phyloP scores from a whole-genome alignment of 257 asterid genomes.

The Scutellaria minor region DNA sequence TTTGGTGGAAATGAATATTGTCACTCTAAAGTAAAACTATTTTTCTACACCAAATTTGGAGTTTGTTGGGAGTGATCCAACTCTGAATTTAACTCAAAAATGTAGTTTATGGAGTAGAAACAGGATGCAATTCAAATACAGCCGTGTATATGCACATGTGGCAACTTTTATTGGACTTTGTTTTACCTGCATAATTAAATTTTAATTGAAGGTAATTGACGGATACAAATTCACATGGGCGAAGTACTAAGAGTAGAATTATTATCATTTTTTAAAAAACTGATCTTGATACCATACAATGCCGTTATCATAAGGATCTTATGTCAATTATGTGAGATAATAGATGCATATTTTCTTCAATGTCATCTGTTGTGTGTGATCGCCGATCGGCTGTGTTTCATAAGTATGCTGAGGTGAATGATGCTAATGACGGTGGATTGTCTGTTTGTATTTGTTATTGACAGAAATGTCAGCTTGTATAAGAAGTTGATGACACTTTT shows the following conservation, averaged over 20 bases:
- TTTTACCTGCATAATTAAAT: neutral
- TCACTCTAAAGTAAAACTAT: no score
- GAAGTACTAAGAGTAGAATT: neutral
- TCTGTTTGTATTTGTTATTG: slow-evolving; percentile 22
- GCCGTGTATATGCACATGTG: neutral
- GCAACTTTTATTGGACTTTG: slow-evolving; percentile 1
- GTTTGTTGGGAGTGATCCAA: no score
- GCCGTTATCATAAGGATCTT: neutral
- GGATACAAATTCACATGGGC: neutral
- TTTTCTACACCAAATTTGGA: no score
- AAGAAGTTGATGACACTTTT: slow-evolving; percentile 31
- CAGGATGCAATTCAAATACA: neutral
- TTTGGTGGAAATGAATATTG: no score
- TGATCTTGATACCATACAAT: neutral
- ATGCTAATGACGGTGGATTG: neutral
- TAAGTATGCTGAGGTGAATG: slow-evolving; percentile 1
- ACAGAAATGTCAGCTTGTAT: slow-evolving; percentile 10
- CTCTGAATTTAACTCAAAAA: neutral
- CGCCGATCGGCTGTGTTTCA: neutral
- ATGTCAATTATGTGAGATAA: neutral
- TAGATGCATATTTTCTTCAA: neutral
- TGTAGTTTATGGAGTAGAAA: slow-evolving; percentile 7
- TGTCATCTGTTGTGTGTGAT: neutral
- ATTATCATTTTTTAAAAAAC: neutral
- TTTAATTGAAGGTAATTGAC: neutral